These are phyloP conservation scores for Rubus parviflorus DNA, from an alignment of 306 rosid genomes.

Conservation along the genomic window DNA sequence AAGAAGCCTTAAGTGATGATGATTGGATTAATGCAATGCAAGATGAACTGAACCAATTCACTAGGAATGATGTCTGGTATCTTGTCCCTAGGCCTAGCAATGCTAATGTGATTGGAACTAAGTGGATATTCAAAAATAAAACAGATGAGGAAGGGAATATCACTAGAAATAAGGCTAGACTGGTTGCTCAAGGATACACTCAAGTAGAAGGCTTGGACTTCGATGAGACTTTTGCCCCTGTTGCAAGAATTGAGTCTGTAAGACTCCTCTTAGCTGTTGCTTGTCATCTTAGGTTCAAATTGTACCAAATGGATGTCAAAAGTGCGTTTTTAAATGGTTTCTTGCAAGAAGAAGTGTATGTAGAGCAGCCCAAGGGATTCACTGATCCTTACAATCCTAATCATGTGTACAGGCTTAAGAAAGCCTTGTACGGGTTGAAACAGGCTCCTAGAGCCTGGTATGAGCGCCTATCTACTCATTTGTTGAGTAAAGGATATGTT, in stretches of 20 bases:
- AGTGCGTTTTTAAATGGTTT: not conserved
- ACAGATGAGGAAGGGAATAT: too few species aligned
- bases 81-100: not conserved
- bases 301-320: not conserved
- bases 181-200: too few species aligned
- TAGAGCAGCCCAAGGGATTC: not conserved
- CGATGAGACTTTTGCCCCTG: too few species aligned
- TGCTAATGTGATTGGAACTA: not conserved
- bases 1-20: not conserved
- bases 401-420: not conserved
- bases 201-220: too few species aligned
- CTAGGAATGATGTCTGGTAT: not conserved
- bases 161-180: too few species aligned
- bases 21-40: not conserved
- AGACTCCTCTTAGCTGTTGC: not conserved
- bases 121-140: too few species aligned
- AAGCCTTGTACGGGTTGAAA: not conserved
- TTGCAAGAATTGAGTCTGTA: not conserved
- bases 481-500: too few species aligned
- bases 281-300: not conserved
- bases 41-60: not conserved
- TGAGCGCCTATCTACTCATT: not conserved
- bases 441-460: constrained; percentile 1
- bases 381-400: not conserved
- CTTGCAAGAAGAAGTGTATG: not conserved